A percentile compares a stretch with the other conserved stretches of the same genome.
These are phyloP conservation scores for Phytophthora chlamydospora DNA, from an alignment of 352 stramenopile genomes.

Conservation along the genomic window DNA sequence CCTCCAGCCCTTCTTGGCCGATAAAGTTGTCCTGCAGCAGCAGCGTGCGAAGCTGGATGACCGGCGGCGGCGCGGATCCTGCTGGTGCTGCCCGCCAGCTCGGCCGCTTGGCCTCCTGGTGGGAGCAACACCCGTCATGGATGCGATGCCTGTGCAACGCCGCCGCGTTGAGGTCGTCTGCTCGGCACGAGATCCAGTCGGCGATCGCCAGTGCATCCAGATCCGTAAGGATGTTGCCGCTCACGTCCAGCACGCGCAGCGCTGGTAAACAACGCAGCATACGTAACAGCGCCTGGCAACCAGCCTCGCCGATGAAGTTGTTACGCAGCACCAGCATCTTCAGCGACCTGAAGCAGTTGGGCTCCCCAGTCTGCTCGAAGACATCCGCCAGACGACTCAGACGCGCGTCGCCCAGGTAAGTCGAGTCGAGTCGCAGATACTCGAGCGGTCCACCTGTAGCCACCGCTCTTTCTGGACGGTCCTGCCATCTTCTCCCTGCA, in stretches of 20 bases:
- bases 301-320: conserved; percentile 67
- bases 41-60: conserved; percentile 27
- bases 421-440: conserved; percentile 58
- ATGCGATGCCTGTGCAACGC: conserved; percentile 1
- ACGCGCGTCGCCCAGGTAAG: conserved; percentile 54
- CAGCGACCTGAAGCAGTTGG: conserved; percentile 41
- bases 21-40: conserved; percentile 47
- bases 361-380: conserved; percentile 20
- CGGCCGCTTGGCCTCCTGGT: background rate
- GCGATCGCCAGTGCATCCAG: conserved; percentile 42
- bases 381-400: conserved; percentile 43
- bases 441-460: conserved; percentile 14
- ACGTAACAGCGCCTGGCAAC: conserved; percentile 39
- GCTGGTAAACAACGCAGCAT: conserved; percentile 29
- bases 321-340: conserved; percentile 50
- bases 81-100: background rate
- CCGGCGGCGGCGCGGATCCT: background rate
- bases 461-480: background rate
- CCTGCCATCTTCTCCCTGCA: conserved; percentile 1
- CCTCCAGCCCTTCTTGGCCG: conserved; percentile 26
- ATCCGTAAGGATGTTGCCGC: conserved; percentile 68
- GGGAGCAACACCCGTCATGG: conserved; percentile 5
- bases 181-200: conserved; percentile 22
- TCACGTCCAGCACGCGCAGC: conserved; percentile 46
- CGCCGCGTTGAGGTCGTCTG: conserved; percentile 5